These are phyloP conservation scores for Exophiala xenobiotica DNA, from an alignment of 2,329 filamentous ascomycete genomes.

Conservation along the genomic window DNA sequence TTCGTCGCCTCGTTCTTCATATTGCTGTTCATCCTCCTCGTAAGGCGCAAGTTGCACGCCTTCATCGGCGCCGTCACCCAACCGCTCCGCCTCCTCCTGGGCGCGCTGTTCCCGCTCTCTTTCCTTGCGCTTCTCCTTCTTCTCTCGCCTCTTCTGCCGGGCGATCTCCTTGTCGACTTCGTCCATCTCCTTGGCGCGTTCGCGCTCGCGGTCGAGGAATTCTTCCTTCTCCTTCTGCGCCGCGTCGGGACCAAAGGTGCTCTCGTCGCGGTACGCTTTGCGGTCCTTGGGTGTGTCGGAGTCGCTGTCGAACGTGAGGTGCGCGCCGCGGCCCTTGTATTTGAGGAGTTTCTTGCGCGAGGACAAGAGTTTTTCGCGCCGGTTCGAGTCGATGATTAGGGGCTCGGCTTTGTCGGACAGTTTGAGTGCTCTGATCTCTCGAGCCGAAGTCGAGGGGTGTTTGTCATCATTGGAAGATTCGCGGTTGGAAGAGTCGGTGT, in stretches of 20 bases:
- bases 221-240: constrained; percentile 63
- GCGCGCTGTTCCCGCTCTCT: constrained; percentile 36
- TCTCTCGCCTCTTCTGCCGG: constrained; percentile 65
- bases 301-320: constrained; percentile 84
- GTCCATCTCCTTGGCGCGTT: constrained; percentile 72
- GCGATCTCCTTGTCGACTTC: constrained; percentile 76
- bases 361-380: constrained; percentile 88
- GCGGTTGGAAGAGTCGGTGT: constrained; percentile 1
- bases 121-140: constrained; percentile 42
- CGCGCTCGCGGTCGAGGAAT: constrained; percentile 75
- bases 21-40: constrained; percentile 30
- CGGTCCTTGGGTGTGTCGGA: constrained; percentile 63
- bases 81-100: constrained; percentile 28
- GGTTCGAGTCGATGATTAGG: constrained; percentile 87
- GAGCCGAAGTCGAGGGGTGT: constrained; percentile 23
- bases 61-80: constrained; percentile 34
- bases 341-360: constrained; percentile 94
- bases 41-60: constrained; percentile 37
- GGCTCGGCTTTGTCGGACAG: constrained; percentile 58
- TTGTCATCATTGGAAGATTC: constrained; percentile 34
- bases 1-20: constrained; percentile 26
- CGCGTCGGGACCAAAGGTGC: constrained; percentile 64
- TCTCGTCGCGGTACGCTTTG: constrained; percentile 86
- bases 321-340: constrained; percentile 80
- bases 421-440: constrained; percentile 50